Base-by-base conservation (phyloP, 495 filamentous ascomycete species). In the Aeminium ludgeri region DNA sequence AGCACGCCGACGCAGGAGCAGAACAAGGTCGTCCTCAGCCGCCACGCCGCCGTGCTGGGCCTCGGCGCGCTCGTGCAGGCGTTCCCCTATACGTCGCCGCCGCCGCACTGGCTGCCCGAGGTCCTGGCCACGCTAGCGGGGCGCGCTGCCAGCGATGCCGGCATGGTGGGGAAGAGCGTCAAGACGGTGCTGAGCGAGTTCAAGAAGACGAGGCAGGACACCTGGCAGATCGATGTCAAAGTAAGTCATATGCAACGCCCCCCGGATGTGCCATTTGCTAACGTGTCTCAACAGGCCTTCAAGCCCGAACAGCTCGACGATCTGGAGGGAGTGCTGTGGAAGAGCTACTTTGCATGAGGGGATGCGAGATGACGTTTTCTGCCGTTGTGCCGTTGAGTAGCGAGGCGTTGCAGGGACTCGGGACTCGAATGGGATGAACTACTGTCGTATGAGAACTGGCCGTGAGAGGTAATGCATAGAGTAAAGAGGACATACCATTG, bases 181-280 rank as follows among this genome's bases (percentile, higher is more conserved):
- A 99, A 99, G 69, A 73, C 69, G 15, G 86, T 93, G 10, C 66
- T 99, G 47, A 85, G 85, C 34, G 89, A 99, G 50, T 99, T 99
- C 59, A 99, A 99, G 65, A 99, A 96, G 72, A 96, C 91, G 36
- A 78, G 89, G 59, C 91, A 96, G 61, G 89, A 99, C 68, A 99
- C 87, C 50, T 99, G 89, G 89, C 76, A 81, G 54, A 84, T 91
- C 32, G 89, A 99, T 68, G 78, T 91, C 43, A 96, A 92, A 82
- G 89, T 94, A 55, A 54, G 68, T 48, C 30, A 19, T n/a, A 23
- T 40, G 10, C 6, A 7, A 32, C 13, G 18, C 17, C 12, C 10
- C n/a, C 3, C 17, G 17, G 17, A 15, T 16, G 44, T 29, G 46
- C 45, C 40, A 34, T 54, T 29, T 18, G 36, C 10, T 44, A 20